phyloP scores from a whole-genome alignment of 2,329 filamentous ascomycete species.

The Dactylellina cionopaga region DNA sequence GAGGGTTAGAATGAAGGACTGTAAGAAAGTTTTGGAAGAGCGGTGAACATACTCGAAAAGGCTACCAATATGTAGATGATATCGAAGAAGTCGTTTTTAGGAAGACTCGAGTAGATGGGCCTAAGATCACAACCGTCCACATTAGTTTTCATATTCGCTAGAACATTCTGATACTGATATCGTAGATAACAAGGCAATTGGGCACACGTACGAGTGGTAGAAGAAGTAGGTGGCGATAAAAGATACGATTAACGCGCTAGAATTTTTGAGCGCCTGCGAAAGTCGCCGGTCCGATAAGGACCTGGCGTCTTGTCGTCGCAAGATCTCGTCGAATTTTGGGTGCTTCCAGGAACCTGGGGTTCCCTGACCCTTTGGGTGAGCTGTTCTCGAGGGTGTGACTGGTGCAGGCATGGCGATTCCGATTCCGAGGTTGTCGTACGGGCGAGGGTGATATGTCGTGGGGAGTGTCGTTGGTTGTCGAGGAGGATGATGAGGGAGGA shows the following conservation, averaged over 20 bases:
- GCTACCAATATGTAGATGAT: conserved; percentile 22
- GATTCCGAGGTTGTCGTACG: neutral
- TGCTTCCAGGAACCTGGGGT: conserved; percentile 52
- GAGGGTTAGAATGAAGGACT: neutral
- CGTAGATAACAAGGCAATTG: neutral
- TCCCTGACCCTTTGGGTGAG: conserved; percentile 20
- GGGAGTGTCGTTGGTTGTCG: neutral
- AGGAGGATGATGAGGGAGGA: neutral
- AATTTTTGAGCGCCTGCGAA: conserved; percentile 36
- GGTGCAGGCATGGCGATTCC: conserved; percentile 30
- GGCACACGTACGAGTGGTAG: conserved; percentile 33
- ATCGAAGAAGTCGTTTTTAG: conserved; percentile 34
- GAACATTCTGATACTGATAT: neutral
- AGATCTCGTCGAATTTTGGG: conserved; percentile 49
- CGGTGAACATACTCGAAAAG: conserved; percentile 25
- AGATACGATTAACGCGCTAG: conserved; percentile 10
- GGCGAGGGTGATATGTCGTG: neutral
- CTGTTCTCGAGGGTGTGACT: conserved; percentile 28
- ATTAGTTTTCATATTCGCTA: too few species aligned
- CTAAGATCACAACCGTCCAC: neutral
- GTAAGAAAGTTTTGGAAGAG: neutral
- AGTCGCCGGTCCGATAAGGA: conserved; percentile 44
- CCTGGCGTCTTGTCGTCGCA: conserved; percentile 43
- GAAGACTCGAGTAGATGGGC: conserved; percentile 37
- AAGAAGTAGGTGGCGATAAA: conserved; percentile 30